Conservation (phyloP, 495 filamentous ascomycete species). For the Annulohypoxylon stygium region DNA sequence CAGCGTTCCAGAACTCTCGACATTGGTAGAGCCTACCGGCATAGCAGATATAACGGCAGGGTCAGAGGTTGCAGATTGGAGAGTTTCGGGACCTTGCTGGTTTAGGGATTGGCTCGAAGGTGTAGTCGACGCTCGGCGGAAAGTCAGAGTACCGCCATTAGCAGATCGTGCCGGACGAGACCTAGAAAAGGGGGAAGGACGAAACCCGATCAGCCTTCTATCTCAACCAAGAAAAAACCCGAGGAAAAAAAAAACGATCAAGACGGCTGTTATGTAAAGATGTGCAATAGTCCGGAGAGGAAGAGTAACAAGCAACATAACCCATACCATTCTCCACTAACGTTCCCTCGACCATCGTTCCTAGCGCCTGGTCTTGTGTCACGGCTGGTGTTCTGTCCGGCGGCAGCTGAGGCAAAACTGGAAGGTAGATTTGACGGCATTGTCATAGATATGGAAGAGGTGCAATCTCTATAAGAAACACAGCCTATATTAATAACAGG, state of each 20-base stretch:
- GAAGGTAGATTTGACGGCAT: conserved; percentile 85
- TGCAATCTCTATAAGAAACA: conserved; percentile 30
- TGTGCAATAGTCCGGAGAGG: background rate
- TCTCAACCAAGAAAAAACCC: conserved; percentile 22
- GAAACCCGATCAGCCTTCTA: conserved; percentile 46
- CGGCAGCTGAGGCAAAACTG: conserved; percentile 86
- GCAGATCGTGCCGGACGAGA: conserved; percentile 67
- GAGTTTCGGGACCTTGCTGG: conserved; percentile 65
- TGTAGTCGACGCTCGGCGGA: conserved; percentile 80
- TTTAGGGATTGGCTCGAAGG: conserved; percentile 69
- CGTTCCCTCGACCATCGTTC: conserved; percentile 66
- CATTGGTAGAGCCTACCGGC: conserved; percentile 54
- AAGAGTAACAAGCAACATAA: background rate
- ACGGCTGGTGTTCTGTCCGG: conserved; percentile 73
- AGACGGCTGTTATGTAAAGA: background rate
- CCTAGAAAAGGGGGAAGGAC: conserved; percentile 43
- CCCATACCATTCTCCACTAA: conserved; percentile 50
- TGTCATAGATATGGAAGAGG: conserved; percentile 35
- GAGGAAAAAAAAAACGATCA: too few species aligned
- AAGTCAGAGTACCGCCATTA: conserved; percentile 84
- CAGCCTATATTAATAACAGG: conserved; percentile 11
- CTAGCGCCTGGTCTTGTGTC: conserved; percentile 65
- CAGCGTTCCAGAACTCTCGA: conserved; percentile 57
- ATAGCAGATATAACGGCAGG: conserved; percentile 54
- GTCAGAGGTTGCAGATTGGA: conserved; percentile 53